These are phyloP conservation scores for Mucuna pruriens DNA, from an alignment of 306 rosid species.

Conservation along the genomic window DNA sequence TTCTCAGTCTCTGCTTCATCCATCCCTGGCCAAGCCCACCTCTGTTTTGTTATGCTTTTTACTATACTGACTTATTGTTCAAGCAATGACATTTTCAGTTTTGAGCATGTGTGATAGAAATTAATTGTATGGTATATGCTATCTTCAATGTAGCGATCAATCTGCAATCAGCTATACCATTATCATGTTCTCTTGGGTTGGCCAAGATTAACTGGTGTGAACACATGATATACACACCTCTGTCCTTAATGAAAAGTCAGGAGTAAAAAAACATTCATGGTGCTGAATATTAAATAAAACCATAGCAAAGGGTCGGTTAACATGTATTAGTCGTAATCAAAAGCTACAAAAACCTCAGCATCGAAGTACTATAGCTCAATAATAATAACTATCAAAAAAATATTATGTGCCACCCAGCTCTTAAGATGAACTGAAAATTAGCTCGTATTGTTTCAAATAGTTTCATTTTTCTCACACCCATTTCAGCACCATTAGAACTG, in stretches of 20 bases:
- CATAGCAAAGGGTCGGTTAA: neutral
- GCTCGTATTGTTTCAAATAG: slow-evolving; percentile 5
- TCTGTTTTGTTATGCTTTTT: neutral
- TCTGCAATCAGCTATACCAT: neutral
- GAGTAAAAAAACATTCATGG: neutral
- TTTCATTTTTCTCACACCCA: neutral
- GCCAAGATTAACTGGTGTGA: neutral
- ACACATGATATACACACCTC: neutral
- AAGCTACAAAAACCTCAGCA: neutral
- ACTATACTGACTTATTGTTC: neutral
- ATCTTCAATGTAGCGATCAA: neutral
- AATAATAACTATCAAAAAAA: neutral
- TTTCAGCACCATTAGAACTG: neutral
- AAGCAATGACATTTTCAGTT: neutral
- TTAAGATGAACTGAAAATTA: neutral
- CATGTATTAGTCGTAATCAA: neutral
- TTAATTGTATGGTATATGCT: neutral
- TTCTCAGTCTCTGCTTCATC: neutral
- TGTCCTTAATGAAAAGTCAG: neutral
- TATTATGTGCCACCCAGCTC: neutral
- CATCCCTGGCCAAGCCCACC: neutral
- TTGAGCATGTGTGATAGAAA: neutral
- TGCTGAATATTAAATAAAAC: neutral
- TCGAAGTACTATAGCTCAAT: neutral
- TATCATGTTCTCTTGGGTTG: neutral